Evolutionary conservation across 768 basidiomycete species (phyloP), one percentile per base, ranked within the genome.

Genomic region (Auricularia cornea): DNA sequence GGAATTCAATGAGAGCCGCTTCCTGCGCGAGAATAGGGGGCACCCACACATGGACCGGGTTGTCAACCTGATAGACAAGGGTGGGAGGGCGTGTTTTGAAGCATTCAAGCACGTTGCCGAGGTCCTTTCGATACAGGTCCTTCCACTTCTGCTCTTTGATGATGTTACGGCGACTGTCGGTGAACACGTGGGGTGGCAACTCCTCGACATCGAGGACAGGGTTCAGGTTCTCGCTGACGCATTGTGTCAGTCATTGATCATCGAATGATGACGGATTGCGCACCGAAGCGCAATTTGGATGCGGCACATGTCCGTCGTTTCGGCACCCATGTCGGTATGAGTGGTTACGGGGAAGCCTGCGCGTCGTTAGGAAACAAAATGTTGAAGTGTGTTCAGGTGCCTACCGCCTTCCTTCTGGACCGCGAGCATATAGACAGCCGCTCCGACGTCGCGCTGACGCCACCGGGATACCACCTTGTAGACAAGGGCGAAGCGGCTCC

Each of bases 281-380:
- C 4, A 48, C 44, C 44, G 44, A 48, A 48, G n/a, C 4, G 18
- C n/a, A 16, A 20, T 48, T 16, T 23, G 14, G 44, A 48, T 48
- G 44, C 44, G 44, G n/a, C 44, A 48, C 44, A 48, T 48, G 18
- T 48, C 44, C n/a, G 44, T 48, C 18, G 44, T 48, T 23, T 48
- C 44, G 18, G 44, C 18, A 3, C 44, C 44, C 44, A 48, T 48
- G n/a, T 48, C 44, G 18, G 44, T 48, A 4, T 48, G 14, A 4
- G 44, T 18, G 5, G 44, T 48, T 3, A 48, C n/a, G n/a, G 44
- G 44, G n/a, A 48, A 48, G 5, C 44, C 44, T 48, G 5, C 5
- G 5, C 6, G 5, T 3, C 44, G 18, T 48, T 3, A 48, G 66
- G 66, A 29, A 72, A 73, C 14, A 48, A 48, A 20, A 4, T 4